Conservation (phyloP, 2,329 filamentous ascomycete genomes). For the Bimuria novae-zelandiae region DNA sequence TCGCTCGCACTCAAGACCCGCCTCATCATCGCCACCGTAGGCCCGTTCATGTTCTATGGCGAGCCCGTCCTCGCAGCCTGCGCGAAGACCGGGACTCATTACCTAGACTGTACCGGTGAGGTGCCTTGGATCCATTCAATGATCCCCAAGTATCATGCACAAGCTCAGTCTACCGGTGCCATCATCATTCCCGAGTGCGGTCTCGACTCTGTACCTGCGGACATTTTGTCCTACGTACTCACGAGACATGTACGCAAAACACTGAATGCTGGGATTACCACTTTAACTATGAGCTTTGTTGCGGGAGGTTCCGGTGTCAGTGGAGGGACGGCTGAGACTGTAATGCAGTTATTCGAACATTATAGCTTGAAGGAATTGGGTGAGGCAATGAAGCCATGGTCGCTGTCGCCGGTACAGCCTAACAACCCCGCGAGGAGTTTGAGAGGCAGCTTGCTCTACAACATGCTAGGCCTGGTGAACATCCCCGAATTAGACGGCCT, state of each 20-base stretch:
- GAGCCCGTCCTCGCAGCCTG: slow-evolving; percentile 68
- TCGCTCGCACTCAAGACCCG: slow-evolving; percentile 59
- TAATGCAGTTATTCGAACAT: slow-evolving; percentile 60
- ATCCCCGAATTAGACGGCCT: slow-evolving; percentile 64
- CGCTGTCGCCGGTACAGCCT: slow-evolving; percentile 53
- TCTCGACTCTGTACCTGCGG: slow-evolving; percentile 65
- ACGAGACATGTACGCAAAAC: slow-evolving; percentile 59
- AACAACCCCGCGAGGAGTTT: slow-evolving; percentile 40
- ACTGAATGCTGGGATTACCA: slow-evolving; percentile 54
- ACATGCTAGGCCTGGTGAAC: slow-evolving; percentile 57
- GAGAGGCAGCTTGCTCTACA: slow-evolving; percentile 46
- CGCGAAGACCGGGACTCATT: slow-evolving; percentile 67
- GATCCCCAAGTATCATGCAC: slow-evolving; percentile 63
- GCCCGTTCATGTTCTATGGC: slow-evolving; percentile 68
- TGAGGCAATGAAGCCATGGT: slow-evolving; percentile 56
- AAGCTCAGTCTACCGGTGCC: slow-evolving; percentile 62
- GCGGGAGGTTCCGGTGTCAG: slow-evolving; percentile 55
- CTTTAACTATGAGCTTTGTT: slow-evolving; percentile 59
- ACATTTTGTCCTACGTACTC: slow-evolving; percentile 60
- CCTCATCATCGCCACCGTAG: slow-evolving; percentile 65
- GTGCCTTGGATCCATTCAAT: slow-evolving; percentile 67
- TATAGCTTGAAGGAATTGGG: slow-evolving; percentile 54
- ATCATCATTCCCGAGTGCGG: slow-evolving; percentile 66
- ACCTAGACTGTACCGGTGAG: slow-evolving; percentile 69
- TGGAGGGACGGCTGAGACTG: slow-evolving; percentile 67